Base-by-base conservation (phyloP, 495 filamentous ascomycete species). In the Neurospora sp. region DNA sequence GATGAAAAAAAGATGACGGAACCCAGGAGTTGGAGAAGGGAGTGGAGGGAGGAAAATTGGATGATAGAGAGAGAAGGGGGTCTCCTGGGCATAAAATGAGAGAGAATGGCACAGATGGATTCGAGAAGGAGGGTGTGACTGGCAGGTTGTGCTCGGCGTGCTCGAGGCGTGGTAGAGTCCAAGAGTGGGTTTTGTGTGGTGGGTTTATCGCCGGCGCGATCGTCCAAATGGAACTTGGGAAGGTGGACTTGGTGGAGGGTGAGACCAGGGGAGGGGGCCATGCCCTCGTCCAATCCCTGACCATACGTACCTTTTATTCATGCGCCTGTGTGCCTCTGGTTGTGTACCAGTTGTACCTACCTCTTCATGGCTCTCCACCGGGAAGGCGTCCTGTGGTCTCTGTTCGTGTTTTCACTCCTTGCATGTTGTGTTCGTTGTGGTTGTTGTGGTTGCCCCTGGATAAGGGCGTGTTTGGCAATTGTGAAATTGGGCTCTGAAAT, bases 141-240 rank as follows among this genome's bases (percentile, higher is more conserved):
- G 54, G 54, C 54, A 66, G 54, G 54, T 14, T 23, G 54, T 54
- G 46, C 46, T 23, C 46, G 46, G 42, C 42, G 18, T 60, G 49
- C 49, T 60, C 49, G 49, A 35, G 54, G 27, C 54, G 27, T 66
- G 54, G 71, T 23, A 20, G 37, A 18, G 27, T 37, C 39, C 23
- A 14, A 38, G 46, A 44, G 71, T 49, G 40, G 31, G 54, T 66
- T 72, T 35, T 39, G 42, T 72, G 71, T 66, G 71, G 46, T 72
- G 71, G 71, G 71, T 72, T 72, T 44, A 71, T 71, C 39, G 41
- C 70, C 70, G 38, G 41, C 23, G 5, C 39, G 38, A 71, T 41
- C 37, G 27, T 44, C 70, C 70, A 31, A 71, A 31, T 18, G 70
- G 23, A 16, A 31, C 41, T 12, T 27, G 23, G 3, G 39, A 72